Evolutionary conservation across 2,329 filamentous ascomycete genomes (phyloP), one percentile per base, ranked within the genome.

Genomic region (Curvularia sp.): DNA sequence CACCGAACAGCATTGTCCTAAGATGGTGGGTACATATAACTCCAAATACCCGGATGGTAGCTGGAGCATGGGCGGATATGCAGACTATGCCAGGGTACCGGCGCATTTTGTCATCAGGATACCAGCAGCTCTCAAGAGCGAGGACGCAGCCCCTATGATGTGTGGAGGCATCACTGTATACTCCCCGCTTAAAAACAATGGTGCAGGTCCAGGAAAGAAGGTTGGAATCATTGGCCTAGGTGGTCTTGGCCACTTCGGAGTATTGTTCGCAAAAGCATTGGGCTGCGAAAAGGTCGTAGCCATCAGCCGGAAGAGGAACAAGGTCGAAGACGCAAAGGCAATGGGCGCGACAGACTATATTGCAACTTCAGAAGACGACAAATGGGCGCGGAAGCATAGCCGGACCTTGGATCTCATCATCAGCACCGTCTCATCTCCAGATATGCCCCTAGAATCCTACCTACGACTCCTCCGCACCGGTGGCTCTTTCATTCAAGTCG

Each of bases 101-200:
- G 80, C 77, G 15, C 83, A 85, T 65, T 93, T 91, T 63, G 82
- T 82, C 0, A 78, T 87, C 67, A 81, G 78, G 68, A 86, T 88
- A 57, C 86, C 86, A 0, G 80, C 82, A 13, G 71, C 60, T 0
- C 61, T 88, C 27, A 67, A 76, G 1, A 81, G 78, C 28, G 81
- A 80, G 9, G 79, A 82, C 56, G 85, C 84, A 1, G 85, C 90
- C 1, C 90, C 91, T 1, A 87, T 95, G 80, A 82, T 94, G 27
- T 94, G 91, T 71, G 91, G 87, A 1, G 91, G 92, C 1, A 83
- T 94, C 51, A 95, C 91, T 0, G 84, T 89, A 0, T 95, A 85
- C 72, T 84, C 84, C 4, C 91, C 91, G 0, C 77, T 95, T 15
- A 83, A 83, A 49, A 83, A 88, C 27, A 87, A 90, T 34, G 86